Percentiles rank a stretch among this genome's conserved stretches.
These are phyloP conservation scores for Talaromyces trachyspermus DNA, from an alignment of 495 filamentous ascomycete genomes.

Conservation along the genomic window DNA sequence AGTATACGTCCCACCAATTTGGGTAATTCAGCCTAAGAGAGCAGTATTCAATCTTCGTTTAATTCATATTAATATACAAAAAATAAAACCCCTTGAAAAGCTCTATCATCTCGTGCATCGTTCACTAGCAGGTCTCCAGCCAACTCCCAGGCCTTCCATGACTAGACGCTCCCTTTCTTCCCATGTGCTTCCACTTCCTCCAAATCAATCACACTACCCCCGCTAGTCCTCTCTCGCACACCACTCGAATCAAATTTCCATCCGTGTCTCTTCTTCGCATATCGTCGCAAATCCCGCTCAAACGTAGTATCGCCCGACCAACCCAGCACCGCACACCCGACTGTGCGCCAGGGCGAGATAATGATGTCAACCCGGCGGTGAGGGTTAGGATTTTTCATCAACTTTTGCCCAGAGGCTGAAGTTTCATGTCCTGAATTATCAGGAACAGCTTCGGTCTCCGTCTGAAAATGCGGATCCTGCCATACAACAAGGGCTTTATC, in stretches of 20 bases:
- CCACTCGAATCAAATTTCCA: conserved; percentile 94
- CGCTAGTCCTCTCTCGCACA: conserved; percentile 57
- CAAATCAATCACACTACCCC: conserved; percentile 58
- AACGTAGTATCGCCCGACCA: conserved; percentile 91
- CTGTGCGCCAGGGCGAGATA: conserved; percentile 77
- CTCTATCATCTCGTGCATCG: conserved; percentile 62
- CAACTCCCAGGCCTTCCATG: conserved; percentile 71
- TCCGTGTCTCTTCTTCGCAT: conserved; percentile 61
- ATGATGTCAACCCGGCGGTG: conserved; percentile 94
- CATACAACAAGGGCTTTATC: conserved; percentile 93
- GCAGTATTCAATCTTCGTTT: no score
- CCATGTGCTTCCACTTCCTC: conserved; percentile 49
- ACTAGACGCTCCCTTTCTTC: conserved; percentile 70
- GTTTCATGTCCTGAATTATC: not conserved
- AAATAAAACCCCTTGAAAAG: no score
- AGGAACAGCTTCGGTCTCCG: not conserved
- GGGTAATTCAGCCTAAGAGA: no score
- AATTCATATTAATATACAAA: no score
- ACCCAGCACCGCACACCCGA: conserved; percentile 79
- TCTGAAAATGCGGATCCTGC: conserved; percentile 60
- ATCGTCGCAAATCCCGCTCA: conserved; percentile 74
- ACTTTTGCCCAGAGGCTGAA: not conserved
- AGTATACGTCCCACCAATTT: no score
- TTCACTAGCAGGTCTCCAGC: conserved; percentile 64
- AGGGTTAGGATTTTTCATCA: conserved; percentile 57